These are phyloP conservation scores for Torulaspora quercuum DNA, from an alignment of 805 yeast species.

Conservation along the genomic window DNA sequence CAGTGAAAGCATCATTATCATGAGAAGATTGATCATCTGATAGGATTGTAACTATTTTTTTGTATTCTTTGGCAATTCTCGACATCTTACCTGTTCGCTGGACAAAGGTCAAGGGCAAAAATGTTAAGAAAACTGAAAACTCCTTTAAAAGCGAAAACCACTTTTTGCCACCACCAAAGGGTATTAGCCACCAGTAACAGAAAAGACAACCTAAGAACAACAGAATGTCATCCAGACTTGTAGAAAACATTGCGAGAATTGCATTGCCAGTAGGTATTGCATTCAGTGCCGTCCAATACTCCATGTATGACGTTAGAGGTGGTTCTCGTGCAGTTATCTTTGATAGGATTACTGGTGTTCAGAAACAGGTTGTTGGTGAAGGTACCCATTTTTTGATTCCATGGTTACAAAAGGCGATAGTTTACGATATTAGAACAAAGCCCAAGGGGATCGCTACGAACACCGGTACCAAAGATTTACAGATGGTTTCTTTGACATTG, in stretches of 20 bases:
- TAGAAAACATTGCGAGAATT: slow-evolving; percentile 38
- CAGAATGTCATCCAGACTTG: slow-evolving; percentile 23
- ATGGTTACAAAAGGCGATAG: slow-evolving; percentile 89
- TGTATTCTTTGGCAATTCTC: slow-evolving; percentile 24
- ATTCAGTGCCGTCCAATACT: slow-evolving; percentile 67
- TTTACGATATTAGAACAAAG: slow-evolving; percentile 91
- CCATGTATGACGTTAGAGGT: slow-evolving; percentile 93
- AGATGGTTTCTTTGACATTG: slow-evolving; percentile 88
- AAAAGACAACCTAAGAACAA: background rate
- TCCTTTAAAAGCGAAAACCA: slow-evolving; percentile 1
- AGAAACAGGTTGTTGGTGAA: slow-evolving; percentile 85
- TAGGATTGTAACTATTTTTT: slow-evolving; percentile 12
- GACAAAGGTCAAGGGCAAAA: too few species aligned
- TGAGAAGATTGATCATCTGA: background rate
- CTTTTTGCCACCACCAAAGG: background rate
- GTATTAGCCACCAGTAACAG: slow-evolving; percentile 5
- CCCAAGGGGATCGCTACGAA: slow-evolving; percentile 91
- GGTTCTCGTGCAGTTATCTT: slow-evolving; percentile 95
- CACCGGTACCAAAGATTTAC: slow-evolving; percentile 96
- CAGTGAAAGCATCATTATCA: slow-evolving; percentile 5
- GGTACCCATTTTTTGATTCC: slow-evolving; percentile 95
- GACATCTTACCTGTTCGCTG: slow-evolving; percentile 18
- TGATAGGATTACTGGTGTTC: slow-evolving; percentile 87
- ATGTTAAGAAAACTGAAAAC: too few species aligned
- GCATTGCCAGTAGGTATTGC: slow-evolving; percentile 73